Evolutionary conservation across 768 basidiomycete species (phyloP).

Genomic region (Guyanaporus albipodus): DNA sequence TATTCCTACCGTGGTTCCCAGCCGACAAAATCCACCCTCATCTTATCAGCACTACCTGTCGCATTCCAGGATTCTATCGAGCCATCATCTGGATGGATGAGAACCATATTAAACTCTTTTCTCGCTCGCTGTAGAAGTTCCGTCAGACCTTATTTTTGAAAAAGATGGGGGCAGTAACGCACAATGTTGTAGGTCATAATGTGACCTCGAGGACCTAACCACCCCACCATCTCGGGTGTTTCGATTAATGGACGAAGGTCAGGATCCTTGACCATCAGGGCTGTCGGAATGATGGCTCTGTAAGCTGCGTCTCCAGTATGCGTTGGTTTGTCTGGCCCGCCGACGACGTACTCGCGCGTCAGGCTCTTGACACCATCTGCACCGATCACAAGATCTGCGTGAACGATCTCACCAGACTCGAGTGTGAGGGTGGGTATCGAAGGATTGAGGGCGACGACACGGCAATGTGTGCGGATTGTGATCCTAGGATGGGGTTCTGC

Average conservation of each 20-base stretch:
- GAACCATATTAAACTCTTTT: slow-evolving; percentile 44
- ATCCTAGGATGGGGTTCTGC: slow-evolving; percentile 33
- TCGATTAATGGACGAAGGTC: slow-evolving; percentile 51
- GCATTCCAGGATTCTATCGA: slow-evolving; percentile 43
- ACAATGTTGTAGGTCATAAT: slow-evolving; percentile 47
- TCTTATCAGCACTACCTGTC: slow-evolving; percentile 41
- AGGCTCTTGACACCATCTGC: slow-evolving; percentile 53
- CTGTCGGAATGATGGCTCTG: slow-evolving; percentile 48
- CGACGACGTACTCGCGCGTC: slow-evolving; percentile 46
- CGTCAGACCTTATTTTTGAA: too few species aligned
- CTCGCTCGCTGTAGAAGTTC: slow-evolving; percentile 27
- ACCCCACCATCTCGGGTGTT: slow-evolving; percentile 47
- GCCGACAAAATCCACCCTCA: slow-evolving; percentile 42
- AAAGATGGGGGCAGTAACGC: slow-evolving; percentile 19
- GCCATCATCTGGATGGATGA: slow-evolving; percentile 38
- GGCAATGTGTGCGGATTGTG: slow-evolving; percentile 34
- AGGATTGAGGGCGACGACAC: slow-evolving; percentile 35
- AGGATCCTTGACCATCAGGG: slow-evolving; percentile 44
- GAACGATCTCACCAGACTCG: slow-evolving; percentile 40
- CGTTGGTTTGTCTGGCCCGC: slow-evolving; percentile 40
- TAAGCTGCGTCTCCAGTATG: slow-evolving; percentile 65
- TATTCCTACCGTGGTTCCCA: slow-evolving; percentile 46
- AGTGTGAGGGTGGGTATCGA: slow-evolving; percentile 35
- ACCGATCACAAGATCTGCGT: slow-evolving; percentile 44
- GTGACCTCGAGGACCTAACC: slow-evolving; percentile 54